Base-by-base conservation (phyloP, 768 basidiomycete species). In the Naganishia vishniacii region DNA sequence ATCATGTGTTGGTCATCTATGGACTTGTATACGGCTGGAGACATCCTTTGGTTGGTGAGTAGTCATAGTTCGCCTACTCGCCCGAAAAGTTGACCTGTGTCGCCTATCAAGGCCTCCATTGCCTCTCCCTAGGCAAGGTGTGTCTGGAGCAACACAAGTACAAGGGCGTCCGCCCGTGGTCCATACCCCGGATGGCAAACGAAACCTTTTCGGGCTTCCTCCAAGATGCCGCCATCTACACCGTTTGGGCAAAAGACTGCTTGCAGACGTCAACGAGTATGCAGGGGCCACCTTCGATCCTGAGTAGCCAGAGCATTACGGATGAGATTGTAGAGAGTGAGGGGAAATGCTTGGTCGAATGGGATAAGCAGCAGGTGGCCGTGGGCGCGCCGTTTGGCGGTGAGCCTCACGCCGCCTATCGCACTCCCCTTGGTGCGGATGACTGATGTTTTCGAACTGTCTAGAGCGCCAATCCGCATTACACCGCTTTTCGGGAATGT, bases 31-130 rank as follows among this genome's bases (percentile, higher is more conserved):
- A 67, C 26, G 65, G 65, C 18, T 67, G 65, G 65, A 42, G 61
- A 16, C 40, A 58, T 34, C 65, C 65, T 15, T 29, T 67, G 4
- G 65, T 67, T 25, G 65, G 65, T 67, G 45, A 63, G 65, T 48
- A 18, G 4, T 45, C 32, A 32, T 12, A 7, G 6, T 15, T 18
- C 1, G 1, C 1, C 6, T 40, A 23, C 4, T 6, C 23, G 16
- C 13, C 20, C 23, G 29, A 11, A 7, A 6, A 41, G 20, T 23
- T 32, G 16, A 16, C 37, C 2, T 13, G 9, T 7, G n/a, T 48
- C 23, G 1, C 18, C n/a, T 28, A 32, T 16, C 28, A 45, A 67
- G 65, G 61, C 3, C 61, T 67, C 11, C 65, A 67, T 34, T 45
- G 62, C 8, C 32, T 67, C 5, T 49, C 58, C 32, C 61, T 67